Conservation (phyloP, 495 filamentous ascomycete species). For the Rostrohypoxylon terebratum region DNA sequence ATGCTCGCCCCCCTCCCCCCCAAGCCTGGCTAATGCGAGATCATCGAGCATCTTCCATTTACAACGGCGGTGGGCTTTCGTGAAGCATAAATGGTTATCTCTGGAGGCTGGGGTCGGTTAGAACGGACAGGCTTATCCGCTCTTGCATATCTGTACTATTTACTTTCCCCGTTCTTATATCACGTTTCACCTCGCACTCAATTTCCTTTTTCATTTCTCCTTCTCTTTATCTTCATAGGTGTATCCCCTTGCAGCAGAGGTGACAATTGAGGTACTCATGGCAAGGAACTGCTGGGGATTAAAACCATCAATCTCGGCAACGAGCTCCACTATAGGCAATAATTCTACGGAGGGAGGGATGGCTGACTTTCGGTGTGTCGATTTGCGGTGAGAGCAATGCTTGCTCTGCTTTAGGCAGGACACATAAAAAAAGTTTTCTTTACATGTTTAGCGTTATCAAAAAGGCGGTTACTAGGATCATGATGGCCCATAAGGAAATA, state of each 20-base stretch:
- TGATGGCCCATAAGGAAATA: conserved; percentile 34
- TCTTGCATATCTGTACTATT: conserved; percentile 43
- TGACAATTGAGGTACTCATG: conserved; percentile 19
- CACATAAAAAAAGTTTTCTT: conserved; percentile 27
- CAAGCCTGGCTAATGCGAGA: neutral
- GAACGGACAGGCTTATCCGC: conserved; percentile 29
- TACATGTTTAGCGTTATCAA: conserved; percentile 28
- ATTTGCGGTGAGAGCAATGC: conserved; percentile 21
- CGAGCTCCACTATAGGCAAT: conserved; percentile 25
- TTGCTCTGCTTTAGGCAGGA: conserved; percentile 22
- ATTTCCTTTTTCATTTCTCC: conserved; percentile 17
- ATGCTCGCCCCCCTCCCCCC: neutral
- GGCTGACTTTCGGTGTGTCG: conserved; percentile 14
- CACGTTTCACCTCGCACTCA: conserved; percentile 22
- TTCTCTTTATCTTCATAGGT: conserved; percentile 7
- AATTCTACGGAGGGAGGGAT: conserved; percentile 21
- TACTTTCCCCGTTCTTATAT: conserved; percentile 16
- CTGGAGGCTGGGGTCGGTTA: conserved; percentile 26
- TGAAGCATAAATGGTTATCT: conserved; percentile 8
- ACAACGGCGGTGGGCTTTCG: conserved; percentile 18
- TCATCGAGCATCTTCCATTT: conserved; percentile 6
- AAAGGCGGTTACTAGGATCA: conserved; percentile 23
- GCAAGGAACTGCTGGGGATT: conserved; percentile 21
- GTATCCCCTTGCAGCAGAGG: conserved; percentile 30
- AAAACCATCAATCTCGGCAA: conserved; percentile 31